phyloP scores from a whole-genome alignment of 1,139 yeast genomes.

The Kluyveromyces marxianus region DNA sequence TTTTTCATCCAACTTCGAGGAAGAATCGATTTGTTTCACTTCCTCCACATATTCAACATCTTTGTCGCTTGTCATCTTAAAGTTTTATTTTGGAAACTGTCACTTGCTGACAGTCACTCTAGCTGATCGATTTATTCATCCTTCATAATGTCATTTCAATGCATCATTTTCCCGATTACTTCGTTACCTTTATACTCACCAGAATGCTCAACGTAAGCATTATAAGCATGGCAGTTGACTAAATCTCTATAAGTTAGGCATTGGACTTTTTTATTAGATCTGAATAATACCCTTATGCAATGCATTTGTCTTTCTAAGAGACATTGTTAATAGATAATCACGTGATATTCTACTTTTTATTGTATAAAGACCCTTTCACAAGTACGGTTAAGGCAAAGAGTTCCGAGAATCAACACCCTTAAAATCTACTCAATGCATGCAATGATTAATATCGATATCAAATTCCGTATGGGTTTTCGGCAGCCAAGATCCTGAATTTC shows the following conservation, averaged over 20 bases:
- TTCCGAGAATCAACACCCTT: background rate
- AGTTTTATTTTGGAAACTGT: background rate
- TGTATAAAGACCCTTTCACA: background rate
- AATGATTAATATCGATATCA: background rate
- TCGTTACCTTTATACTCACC: background rate
- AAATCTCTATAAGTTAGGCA: background rate
- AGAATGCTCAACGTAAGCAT: background rate
- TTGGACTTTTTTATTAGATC: background rate
- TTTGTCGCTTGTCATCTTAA: background rate
- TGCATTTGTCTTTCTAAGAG: background rate
- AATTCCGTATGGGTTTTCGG: background rate
- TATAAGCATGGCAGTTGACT: background rate
- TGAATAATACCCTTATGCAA: background rate
- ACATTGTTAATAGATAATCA: background rate
- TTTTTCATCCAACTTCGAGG: background rate
- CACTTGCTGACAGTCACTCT: background rate
- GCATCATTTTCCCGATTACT: background rate
- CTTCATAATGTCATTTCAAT: background rate
- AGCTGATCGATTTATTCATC: background rate
- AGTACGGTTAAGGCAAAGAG: background rate
- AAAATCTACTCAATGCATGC: background rate
- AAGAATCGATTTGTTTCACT: background rate
- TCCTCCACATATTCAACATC: background rate
- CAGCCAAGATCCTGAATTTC: background rate
- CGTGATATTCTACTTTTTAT: background rate